phyloP scores from a whole-genome alignment of 2,329 filamentous ascomycete species.

The Clathrospora elynae region DNA sequence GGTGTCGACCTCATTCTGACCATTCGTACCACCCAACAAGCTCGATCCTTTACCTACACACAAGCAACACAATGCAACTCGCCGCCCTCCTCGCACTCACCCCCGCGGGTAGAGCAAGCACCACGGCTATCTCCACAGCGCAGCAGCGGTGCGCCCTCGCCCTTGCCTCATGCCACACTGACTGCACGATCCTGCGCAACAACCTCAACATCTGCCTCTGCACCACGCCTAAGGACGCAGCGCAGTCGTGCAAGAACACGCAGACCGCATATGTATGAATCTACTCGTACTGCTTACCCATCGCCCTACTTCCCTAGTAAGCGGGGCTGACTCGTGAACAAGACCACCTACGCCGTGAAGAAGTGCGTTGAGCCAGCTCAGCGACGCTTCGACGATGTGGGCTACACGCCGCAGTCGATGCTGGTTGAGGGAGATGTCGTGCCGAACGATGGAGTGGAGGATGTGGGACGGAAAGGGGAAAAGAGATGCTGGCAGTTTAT shows the following conservation, averaged over 20 bases:
- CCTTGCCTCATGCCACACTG: background rate
- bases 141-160: background rate
- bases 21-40: too few species aligned
- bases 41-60: too few species aligned
- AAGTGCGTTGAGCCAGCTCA: background rate
- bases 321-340: background rate
- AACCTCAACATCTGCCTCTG: conserved; percentile 4
- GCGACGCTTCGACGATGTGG: background rate
- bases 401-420: background rate
- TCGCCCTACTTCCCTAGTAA: background rate
- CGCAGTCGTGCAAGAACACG: background rate
- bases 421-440: background rate
- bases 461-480: too few species aligned
- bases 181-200: background rate
- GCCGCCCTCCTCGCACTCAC: too few species aligned
- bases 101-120: too few species aligned
- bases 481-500: background rate
- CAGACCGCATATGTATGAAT: background rate
- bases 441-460: background rate
- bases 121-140: too few species aligned
- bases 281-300: too few species aligned
- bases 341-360: background rate
- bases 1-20: too few species aligned
- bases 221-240: background rate
- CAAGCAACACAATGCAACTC: too few species aligned